These are phyloP conservation scores for Trebouxia sp. DNA, from an alignment of 139 green algal genomes.

Conservation along the genomic window DNA sequence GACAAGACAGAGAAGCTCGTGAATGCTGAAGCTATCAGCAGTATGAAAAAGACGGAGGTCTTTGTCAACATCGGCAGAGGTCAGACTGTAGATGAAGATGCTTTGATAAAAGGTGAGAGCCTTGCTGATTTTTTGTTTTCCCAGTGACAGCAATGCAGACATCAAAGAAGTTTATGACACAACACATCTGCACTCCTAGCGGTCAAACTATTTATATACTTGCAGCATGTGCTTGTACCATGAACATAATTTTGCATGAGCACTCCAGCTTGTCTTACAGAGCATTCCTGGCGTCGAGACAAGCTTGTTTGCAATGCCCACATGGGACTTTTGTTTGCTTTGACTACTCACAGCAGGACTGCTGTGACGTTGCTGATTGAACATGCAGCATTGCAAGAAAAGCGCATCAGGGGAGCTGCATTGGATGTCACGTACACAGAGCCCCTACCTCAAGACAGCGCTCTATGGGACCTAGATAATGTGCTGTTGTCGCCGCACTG, in stretches of 20 bases:
- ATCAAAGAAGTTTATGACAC: too few relatives aligned
- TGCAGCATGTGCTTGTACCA: too few relatives aligned
- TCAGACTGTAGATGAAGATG: slow-evolving; percentile 75
- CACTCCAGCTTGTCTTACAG: too few relatives aligned
- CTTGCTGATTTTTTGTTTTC: slow-evolving; percentile 27
- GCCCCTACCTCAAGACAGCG: slow-evolving; percentile 68
- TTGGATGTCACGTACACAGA: slow-evolving; percentile 82
- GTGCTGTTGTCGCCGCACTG: slow-evolving; percentile 79
- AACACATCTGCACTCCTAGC: too few relatives aligned
- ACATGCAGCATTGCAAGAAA: slow-evolving; percentile 56
- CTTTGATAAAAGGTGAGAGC: slow-evolving; percentile 55
- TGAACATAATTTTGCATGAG: too few relatives aligned
- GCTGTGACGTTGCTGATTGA: too few relatives aligned
- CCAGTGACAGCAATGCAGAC: slow-evolving; percentile 53
- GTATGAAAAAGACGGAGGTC: slow-evolving; percentile 71
- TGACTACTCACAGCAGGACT: background rate
- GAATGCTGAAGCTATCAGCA: slow-evolving; percentile 51
- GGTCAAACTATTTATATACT: too few relatives aligned
- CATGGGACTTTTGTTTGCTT: background rate
- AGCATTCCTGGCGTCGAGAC: too few relatives aligned
- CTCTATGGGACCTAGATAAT: slow-evolving; percentile 76
- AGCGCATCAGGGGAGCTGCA: slow-evolving; percentile 68
- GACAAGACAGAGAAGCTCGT: slow-evolving; percentile 64
- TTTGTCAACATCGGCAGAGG: slow-evolving; percentile 86
- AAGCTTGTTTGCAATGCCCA: background rate